Conservation (phyloP, 768 basidiomycete genomes). For the Macrolepiota albuminosa region DNA sequence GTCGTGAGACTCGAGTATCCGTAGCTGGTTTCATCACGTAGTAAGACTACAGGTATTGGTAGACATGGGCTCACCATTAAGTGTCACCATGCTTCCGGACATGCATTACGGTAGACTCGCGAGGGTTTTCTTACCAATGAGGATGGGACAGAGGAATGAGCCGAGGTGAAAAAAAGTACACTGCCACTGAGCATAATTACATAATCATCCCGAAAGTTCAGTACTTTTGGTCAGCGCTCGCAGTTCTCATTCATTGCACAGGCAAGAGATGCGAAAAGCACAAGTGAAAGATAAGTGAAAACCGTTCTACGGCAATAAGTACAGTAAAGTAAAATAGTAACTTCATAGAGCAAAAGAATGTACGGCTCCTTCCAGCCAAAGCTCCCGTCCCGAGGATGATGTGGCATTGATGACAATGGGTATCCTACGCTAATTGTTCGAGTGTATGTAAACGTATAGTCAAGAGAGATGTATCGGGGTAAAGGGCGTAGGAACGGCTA, state of each 20-base stretch:
- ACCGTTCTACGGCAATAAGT: slow-evolving; percentile 15
- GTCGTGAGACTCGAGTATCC: slow-evolving; percentile 26
- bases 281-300: background rate
- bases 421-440: slow-evolving; percentile 17
- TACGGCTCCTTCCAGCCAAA: background rate
- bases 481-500: slow-evolving; percentile 5
- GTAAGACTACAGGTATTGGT: background rate
- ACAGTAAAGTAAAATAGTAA: background rate
- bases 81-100: background rate
- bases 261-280: background rate
- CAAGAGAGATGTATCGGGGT: background rate
- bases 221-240: too few species aligned
- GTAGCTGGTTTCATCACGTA: slow-evolving; percentile 24
- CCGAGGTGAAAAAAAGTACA: background rate
- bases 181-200: slow-evolving; percentile 2
- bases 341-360: slow-evolving; percentile 1
- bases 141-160: background rate
- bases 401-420: slow-evolving; percentile 13
- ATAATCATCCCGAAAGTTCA: background rate
- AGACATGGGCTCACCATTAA: background rate
- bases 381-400: slow-evolving; percentile 4
- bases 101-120: background rate
- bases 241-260: too few species aligned
- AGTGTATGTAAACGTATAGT: slow-evolving; percentile 8
- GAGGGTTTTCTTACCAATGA: background rate